Base-by-base conservation (phyloP, 441 rosid species). In the Omphalea diandra region DNA sequence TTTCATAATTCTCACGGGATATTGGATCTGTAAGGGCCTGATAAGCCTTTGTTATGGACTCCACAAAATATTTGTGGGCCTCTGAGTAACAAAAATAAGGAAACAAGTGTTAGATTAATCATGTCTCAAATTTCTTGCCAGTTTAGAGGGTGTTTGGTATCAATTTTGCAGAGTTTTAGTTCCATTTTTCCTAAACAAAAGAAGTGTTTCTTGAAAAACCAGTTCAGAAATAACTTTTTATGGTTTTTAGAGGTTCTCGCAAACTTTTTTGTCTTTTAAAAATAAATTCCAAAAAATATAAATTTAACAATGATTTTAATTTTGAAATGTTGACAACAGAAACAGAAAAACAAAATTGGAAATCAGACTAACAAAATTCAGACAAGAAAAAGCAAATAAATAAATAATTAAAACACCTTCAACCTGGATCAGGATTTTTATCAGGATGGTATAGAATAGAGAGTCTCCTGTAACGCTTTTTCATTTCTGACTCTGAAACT, bases 401-500 rank as follows among this genome's bases (percentile, higher is more conserved):
- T 27, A 32, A 24, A 50, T 12, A 75, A 73, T 60, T 49, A 68
- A 72, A 80, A 77, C 67, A 76, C 63, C 66, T 61, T 66, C 70
- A 81, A 93, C 99, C 97, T 93, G 98, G 99, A 82, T 96, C 96
- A 15, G 98, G 99, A 81, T 95, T 95, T 87, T 96, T 96, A 77
- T 96, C 99, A 71, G 97, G 99, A 87, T 96, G 99, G 80, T 91
- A 96, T 63, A 77, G 87, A 76, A 96, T 82, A 33, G 98, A 91
- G 24, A 96, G 94, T 71, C 86, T 91, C 78, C 97, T 84, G 75
- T 93, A 93, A 14, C 87, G 92, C 87, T 96, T 96, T 81, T 88
- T 93, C 66, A 96, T 93, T 77, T 84, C 89, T 5, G 91, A 84
- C 52, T 92, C 99, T 55, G 88, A 80, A 76, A 93, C 97, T 65